Evolutionary conservation across 2,329 filamentous ascomycete genomes (phyloP), one percentile per base, ranked within the genome.

Genomic region (Myriosclerotinia scirpicola): DNA sequence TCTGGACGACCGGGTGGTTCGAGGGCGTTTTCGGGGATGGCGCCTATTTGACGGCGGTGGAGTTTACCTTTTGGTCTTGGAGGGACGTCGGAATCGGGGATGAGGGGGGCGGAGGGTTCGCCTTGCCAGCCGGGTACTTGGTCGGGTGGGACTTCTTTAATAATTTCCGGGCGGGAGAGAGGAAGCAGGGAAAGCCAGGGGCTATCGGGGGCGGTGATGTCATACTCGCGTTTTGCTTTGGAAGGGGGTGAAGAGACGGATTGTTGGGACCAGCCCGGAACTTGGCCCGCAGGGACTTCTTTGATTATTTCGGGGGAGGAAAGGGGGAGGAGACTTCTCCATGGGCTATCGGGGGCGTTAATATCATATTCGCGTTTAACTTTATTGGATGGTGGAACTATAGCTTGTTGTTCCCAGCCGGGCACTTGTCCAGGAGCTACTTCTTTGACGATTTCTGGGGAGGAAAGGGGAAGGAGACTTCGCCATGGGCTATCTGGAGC

Each of bases 401-500:
- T 58, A 15, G 55, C 40, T 20, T 46, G 55, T 59, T 59, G 55
- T 30, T 59, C 55, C 55, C 55, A 59, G 14, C 55, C 55, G 26
- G 55, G 55, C 5, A 46, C 55, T 34, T 59, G 55, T 5, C 40
- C 55, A 7, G 26, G 26, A 11, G 30, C 40, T 22, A 59, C 40
- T 34, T 59, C 55, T 8, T 59, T 59, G 12, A 59, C 2, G 6
- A 34, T 59, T 7, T 59, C 26, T n/a, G 55, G 55, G 17, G 40
- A 59, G n/a, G 17, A 34, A 1, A 59, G 40, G 6, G 55, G 40
- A 34, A 59, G 17, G 5, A 59, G 26, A 12, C 15, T 2, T n/a
- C 11, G 15, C 55, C 42, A 59, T 4, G 56, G 56, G 34, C 56
- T 60, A 48, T 48, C 30, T 1, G 56, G 42, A 11, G 30, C 42